Base-by-base conservation (phyloP, 1,284 basidiomycete species). In the Sporisorium graminicola region DNA sequence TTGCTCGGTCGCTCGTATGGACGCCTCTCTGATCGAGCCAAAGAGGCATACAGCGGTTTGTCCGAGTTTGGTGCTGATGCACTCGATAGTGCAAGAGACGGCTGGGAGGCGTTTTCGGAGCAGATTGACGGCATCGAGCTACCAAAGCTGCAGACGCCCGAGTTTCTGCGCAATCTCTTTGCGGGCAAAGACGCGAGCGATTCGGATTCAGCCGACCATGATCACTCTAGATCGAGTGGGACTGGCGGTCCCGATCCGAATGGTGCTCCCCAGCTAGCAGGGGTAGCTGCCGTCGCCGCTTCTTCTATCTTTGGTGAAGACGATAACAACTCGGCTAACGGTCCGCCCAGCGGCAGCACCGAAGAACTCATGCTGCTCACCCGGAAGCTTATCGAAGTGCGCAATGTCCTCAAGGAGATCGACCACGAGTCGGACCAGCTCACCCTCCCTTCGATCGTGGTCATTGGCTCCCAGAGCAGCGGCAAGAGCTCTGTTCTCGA, bases 401-500 rank as follows among this genome's bases (percentile, higher is more conserved):
- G 97, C 68, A 92, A 90, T 69, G 95, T 99, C 88, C 88, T 99
- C 46, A 89, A 98, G 44, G 92, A 92, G 76, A 95, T 98, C 63
- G 97, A 98, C 86, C 94, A 98, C 86, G 95, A 93, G 13, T 80
- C 79, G 26, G 88, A 89, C 57, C 90, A 92, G 18, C 89, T 99
- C 80, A 96, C 95, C 77, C 88, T 99, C 14, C 96, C 96, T 0
- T 95, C 94, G 75, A 98, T 99, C 69, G 96, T 99, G 40, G 97
- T 99, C 55, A 94, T 99, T 75, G 96, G 96, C 14, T 96, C 94
- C 82, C 96, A 99, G 87, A 97, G 94, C 86, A 95, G 94, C 5
- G 96, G 96, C 5, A 99, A 99, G 89, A 96, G 94, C 81, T 95
- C 93, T 27, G 97, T 99, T 0, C 88, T 99, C 59, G 96, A 99